Conservation (phyloP, 2,329 filamentous ascomycete genomes). For the Phialophora macrospora region DNA sequence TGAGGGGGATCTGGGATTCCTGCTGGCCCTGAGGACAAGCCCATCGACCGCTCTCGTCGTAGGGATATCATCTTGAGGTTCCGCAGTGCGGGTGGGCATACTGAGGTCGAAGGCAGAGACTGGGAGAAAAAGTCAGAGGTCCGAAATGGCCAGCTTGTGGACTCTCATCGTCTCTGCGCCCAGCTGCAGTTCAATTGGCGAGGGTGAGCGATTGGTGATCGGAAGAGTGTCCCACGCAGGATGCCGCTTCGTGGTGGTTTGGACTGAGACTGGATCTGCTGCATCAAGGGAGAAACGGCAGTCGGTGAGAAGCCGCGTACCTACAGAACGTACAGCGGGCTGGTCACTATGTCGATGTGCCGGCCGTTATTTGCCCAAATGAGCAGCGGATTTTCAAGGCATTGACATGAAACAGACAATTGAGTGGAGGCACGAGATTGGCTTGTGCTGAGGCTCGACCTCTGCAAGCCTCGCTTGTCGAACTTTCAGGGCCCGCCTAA, state of each 20-base stretch:
- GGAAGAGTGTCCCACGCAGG: conserved; percentile 24
- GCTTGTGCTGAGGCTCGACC: conserved; percentile 25
- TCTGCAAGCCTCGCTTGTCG: not conserved
- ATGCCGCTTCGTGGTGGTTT: conserved; percentile 18
- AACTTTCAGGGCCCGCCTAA: not conserved
- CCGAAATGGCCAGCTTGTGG: conserved; percentile 4
- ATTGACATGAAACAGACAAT: conserved; percentile 25
- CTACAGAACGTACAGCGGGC: not conserved
- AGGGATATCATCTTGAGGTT: conserved; percentile 47
- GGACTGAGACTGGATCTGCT: conserved; percentile 27
- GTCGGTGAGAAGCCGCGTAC: not conserved
- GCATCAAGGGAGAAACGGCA: conserved; percentile 22
- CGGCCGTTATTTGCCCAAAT: not conserved
- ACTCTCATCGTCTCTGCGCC: conserved; percentile 27
- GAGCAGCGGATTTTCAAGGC: conserved; percentile 8
- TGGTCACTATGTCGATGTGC: not conserved
- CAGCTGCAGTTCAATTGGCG: conserved; percentile 26
- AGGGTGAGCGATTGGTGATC: conserved; percentile 19
- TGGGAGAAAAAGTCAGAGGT: conserved; percentile 28
- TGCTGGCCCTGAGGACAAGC: conserved; percentile 38
- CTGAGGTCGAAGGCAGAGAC: conserved; percentile 21
- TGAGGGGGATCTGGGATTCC: conserved; percentile 45
- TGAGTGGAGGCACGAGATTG: conserved; percentile 33
- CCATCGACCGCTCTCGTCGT: conserved; percentile 26
- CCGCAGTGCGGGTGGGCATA: conserved; percentile 35